Conservation (phyloP, 2,329 filamentous ascomycete genomes). For the Paecilomyces fulvus region DNA sequence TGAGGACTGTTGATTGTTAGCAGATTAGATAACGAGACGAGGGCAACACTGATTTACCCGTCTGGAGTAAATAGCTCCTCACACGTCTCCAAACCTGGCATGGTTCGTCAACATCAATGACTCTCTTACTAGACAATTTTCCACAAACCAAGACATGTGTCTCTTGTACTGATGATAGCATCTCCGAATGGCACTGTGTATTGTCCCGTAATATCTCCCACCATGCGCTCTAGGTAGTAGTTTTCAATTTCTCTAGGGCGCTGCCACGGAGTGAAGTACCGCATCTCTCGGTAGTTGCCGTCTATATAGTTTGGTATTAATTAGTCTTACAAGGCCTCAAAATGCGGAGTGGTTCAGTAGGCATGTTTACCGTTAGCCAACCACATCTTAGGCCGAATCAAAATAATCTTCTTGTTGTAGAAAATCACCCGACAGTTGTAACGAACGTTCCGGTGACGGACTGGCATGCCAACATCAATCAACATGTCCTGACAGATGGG, state of each 20-base stretch:
- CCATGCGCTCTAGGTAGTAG: slow-evolving; percentile 54
- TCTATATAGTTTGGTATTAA: slow-evolving; percentile 26
- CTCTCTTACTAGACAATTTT: neutral
- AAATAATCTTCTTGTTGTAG: slow-evolving; percentile 58
- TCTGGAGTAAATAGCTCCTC: slow-evolving; percentile 59
- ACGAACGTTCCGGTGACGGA: slow-evolving; percentile 53
- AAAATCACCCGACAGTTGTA: slow-evolving; percentile 61
- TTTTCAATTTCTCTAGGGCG: slow-evolving; percentile 50
- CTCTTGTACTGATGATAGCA: slow-evolving; percentile 52
- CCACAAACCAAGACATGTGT: slow-evolving; percentile 51
- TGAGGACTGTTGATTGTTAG: slow-evolving; percentile 39
- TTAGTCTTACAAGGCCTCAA: neutral
- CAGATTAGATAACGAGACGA: slow-evolving; percentile 9
- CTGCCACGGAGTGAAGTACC: slow-evolving; percentile 58
- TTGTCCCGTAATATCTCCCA: slow-evolving; percentile 49
- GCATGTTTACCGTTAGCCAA: slow-evolving; percentile 49
- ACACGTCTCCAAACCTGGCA: slow-evolving; percentile 48
- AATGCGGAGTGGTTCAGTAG: slow-evolving; percentile 1
- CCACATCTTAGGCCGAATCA: slow-evolving; percentile 64
- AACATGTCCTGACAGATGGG: slow-evolving; percentile 56
- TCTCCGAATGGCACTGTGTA: slow-evolving; percentile 59
- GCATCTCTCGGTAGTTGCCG: slow-evolving; percentile 56
- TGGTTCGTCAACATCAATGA: neutral
- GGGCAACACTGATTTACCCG: slow-evolving; percentile 12
- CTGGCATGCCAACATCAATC: slow-evolving; percentile 55